Evolutionary conservation across 768 basidiomycete genomes (phyloP), one percentile per base, ranked within the genome.

Genomic region (Dictyophora rubrovolvata): DNA sequence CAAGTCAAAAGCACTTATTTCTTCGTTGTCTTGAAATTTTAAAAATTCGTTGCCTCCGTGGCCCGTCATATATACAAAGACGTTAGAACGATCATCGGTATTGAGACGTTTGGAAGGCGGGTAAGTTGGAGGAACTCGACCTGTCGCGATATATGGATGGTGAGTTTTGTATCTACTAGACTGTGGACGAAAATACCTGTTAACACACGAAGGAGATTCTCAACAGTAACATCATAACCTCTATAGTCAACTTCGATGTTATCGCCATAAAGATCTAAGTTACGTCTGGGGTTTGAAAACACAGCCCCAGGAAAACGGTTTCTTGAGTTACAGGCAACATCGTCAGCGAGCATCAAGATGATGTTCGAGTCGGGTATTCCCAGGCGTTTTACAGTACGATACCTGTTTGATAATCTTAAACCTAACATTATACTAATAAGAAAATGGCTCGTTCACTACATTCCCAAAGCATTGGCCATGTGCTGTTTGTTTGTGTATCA

Each of bases 281-380:
- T 77, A 18, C 86, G 81, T 0, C 85, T 89, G 0, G 84, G 77
- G 66, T 91, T 90, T n/a, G 93, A 86, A 67, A 92, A 98, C 3
- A 99, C 93, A 52, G 85, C 88, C 1, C 86, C 95, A 1, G 96
- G 86, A 66, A 93, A 95, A 54, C 82, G 84, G 74, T 99, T 98
- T 46, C 95, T 81, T 8, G 90, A 66, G 68, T 97, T 96, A 67
- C 96, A 99, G 0, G 95, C 89, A 1, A 82, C 89, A 69, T 98
- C 96, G 69, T 99, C 96, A 6, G 95, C 91, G 54, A 99, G 81
- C 96, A 98, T 98, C 55, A 99, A 85, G 71, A 99, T 95, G 69
- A 99, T 98, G 65, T 98, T 94, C 11, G 91, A 93, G 74, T 99
- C 96, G 18, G 96, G 95, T 60, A 99, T 96, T 14, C 96, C 96